phyloP scores from a whole-genome alignment of 805 yeast genomes.

The Wickerhamomyces bisporus region DNA sequence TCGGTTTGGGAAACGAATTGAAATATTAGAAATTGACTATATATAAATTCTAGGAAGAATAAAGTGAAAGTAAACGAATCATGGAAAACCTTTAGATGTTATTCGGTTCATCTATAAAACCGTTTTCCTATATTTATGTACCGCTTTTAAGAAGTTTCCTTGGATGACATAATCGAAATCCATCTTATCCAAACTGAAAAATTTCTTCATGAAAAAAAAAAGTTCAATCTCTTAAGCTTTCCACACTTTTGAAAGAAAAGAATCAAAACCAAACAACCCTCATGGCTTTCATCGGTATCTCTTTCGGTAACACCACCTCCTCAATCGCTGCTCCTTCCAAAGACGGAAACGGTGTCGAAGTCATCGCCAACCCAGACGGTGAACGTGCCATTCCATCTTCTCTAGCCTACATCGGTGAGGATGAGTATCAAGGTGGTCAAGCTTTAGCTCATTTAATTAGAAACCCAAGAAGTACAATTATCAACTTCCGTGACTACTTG shows the following conservation, averaged over 20 bases:
- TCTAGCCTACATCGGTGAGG: constrained; percentile 85
- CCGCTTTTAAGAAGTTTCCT: too few relatives aligned
- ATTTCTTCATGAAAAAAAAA: background rate
- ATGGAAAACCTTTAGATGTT: too few relatives aligned
- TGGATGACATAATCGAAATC: background rate
- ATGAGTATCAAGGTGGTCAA: constrained; percentile 97
- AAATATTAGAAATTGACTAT: too few relatives aligned
- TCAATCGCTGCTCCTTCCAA: constrained; percentile 82
- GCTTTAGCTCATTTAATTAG: constrained; percentile 90
- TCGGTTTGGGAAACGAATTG: too few relatives aligned
- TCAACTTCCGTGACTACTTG: constrained; percentile 89
- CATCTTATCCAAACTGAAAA: background rate
- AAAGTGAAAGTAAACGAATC: too few relatives aligned
- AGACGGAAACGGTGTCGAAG: constrained; percentile 86
- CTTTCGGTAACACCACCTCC: constrained; percentile 94
- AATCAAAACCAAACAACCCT: background rate
- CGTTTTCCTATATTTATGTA: too few relatives aligned
- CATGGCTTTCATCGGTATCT: constrained; percentile 75
- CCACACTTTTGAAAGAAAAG: too few relatives aligned
- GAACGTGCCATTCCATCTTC: constrained; percentile 95
- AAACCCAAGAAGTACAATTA: constrained; percentile 80
- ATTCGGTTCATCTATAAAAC: too few relatives aligned
- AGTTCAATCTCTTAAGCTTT: too few relatives aligned
- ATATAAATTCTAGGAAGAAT: too few relatives aligned
- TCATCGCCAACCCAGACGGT: constrained; percentile 98